Conservation (phyloP, 148 eudicot genomes). For the Vaccinium vitisidaea region DNA sequence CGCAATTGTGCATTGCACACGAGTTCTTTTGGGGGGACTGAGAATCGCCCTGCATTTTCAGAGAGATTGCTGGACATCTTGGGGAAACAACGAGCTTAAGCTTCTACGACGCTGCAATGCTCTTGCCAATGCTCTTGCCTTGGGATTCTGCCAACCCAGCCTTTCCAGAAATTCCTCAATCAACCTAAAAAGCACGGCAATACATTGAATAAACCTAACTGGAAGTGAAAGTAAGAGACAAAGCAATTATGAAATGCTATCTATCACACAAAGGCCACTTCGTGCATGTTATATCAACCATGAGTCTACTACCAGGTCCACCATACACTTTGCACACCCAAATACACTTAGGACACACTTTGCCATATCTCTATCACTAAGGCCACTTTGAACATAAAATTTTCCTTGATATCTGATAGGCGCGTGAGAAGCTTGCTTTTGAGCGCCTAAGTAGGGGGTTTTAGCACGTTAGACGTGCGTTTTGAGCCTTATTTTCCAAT, state of each 20-base stretch:
- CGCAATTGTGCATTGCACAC: neutral
- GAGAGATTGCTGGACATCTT: slow-evolving; percentile 21
- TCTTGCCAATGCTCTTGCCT: slow-evolving; percentile 22
- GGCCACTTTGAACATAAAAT: too few relatives aligned
- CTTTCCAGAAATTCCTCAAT: slow-evolving; percentile 85
- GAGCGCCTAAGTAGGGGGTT: too few relatives aligned
- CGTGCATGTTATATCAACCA: neutral
- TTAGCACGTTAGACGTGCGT: too few relatives aligned
- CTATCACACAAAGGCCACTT: neutral
- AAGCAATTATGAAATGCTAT: neutral
- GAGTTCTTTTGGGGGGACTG: neutral
- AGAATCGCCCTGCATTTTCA: neutral
- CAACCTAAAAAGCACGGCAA: slow-evolving; percentile 45
- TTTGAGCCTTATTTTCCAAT: too few relatives aligned
- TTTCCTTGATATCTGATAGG: too few relatives aligned
- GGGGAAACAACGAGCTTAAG: slow-evolving; percentile 24
- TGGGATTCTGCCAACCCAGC: slow-evolving; percentile 63
- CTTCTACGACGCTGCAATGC: slow-evolving; percentile 21
- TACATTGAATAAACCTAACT: neutral
- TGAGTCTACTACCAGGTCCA: too few relatives aligned
- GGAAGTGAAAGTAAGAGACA: neutral
- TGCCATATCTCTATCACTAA: too few relatives aligned
- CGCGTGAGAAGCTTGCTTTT: too few relatives aligned
- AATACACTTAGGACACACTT: too few relatives aligned
- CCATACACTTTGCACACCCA: too few relatives aligned